Evolutionary conservation across 2,329 filamentous ascomycete species (phyloP).

Genomic region (Teratosphaeria pseudoeucalypti): DNA sequence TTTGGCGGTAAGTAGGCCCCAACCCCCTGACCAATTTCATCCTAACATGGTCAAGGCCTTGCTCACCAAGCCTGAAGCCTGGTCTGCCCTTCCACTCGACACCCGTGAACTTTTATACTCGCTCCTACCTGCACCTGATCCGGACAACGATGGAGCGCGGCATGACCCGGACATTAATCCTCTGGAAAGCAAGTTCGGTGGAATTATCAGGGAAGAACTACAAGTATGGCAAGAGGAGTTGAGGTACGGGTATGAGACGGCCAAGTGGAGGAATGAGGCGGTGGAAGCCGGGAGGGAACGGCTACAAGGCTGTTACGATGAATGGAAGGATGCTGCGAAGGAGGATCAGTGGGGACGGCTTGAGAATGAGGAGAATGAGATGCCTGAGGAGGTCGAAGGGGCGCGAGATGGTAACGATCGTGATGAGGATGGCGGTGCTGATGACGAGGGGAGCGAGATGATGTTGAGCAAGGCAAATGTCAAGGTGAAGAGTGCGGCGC

Average conservation of each 20-base stretch:
- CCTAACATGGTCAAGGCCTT: conserved; percentile 12
- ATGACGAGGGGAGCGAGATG: not conserved
- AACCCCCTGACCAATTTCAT: not conserved
- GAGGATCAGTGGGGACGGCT: conserved; percentile 48
- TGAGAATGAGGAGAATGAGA: conserved; percentile 2
- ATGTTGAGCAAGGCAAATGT: not conserved
- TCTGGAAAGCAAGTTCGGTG: conserved; percentile 31
- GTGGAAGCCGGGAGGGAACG: conserved; percentile 43
- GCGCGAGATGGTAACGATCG: conserved; percentile 1
- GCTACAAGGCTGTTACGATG: conserved; percentile 45
- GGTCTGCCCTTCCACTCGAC: conserved; percentile 16
- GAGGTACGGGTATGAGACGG: conserved; percentile 44
- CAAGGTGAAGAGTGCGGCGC: not conserved
- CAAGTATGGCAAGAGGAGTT: conserved; percentile 48
- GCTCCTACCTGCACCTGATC: conserved; percentile 19
- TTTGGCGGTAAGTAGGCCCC: conserved; percentile 11
- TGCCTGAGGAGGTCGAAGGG: not conserved
- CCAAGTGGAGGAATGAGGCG: conserved; percentile 47
- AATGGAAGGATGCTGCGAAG: conserved; percentile 44
- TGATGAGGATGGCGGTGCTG: not conserved
- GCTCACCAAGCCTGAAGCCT: conserved; percentile 21
- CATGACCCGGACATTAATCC: conserved; percentile 31
- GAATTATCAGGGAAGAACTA: conserved; percentile 43
- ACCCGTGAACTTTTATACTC: conserved; percentile 18
- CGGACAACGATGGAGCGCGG: conserved; percentile 7